Percentiles rank a stretch among this genome's conserved stretches.
Evolutionary conservation across 176 grass and related monocot genomes (phyloP).

Genomic region (Aegilops longissima): DNA sequence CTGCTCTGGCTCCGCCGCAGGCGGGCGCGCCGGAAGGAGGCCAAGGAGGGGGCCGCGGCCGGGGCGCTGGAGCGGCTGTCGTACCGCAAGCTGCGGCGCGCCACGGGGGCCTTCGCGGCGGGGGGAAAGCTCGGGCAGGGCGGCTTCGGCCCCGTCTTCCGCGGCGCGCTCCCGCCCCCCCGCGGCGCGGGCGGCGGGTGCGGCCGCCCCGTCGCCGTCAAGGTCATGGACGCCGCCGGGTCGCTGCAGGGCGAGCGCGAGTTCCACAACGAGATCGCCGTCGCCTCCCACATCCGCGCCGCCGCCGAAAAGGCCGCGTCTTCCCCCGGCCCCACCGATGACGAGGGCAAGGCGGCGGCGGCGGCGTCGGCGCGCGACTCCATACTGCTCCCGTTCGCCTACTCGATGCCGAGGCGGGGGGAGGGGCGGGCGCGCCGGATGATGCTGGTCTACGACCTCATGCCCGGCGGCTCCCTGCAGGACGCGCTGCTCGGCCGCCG

Average conservation of each 20-base stretch:
- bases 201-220: constrained; percentile 55
- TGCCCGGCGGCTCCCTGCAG: constrained; percentile 76
- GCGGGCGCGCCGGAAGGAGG: neutral
- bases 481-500: constrained; percentile 74
- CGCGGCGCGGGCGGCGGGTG: neutral
- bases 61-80: constrained; percentile 38
- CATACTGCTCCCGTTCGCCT: constrained; percentile 58
- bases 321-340: neutral
- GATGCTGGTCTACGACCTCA: constrained; percentile 81
- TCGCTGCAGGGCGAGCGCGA: constrained; percentile 93
- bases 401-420: constrained; percentile 35
- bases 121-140: constrained; percentile 64
- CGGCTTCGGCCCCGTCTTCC: constrained; percentile 69
- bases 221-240: constrained; percentile 67
- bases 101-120: constrained; percentile 52
- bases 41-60: neutral
- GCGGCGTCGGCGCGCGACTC: neutral
- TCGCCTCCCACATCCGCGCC: constrained; percentile 47
- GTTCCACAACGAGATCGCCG: constrained; percentile 79
- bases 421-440: constrained; percentile 37
- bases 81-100: constrained; percentile 58
- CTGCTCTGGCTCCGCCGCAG: constrained; percentile 36
- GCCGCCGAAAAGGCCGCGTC: neutral
- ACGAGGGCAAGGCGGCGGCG: neutral
- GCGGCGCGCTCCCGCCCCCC: constrained; percentile 37